Evolutionary conservation across 495 filamentous ascomycete species (phyloP), one percentile per base, ranked within the genome.

Genomic region (Aspergillus avenaceus): DNA sequence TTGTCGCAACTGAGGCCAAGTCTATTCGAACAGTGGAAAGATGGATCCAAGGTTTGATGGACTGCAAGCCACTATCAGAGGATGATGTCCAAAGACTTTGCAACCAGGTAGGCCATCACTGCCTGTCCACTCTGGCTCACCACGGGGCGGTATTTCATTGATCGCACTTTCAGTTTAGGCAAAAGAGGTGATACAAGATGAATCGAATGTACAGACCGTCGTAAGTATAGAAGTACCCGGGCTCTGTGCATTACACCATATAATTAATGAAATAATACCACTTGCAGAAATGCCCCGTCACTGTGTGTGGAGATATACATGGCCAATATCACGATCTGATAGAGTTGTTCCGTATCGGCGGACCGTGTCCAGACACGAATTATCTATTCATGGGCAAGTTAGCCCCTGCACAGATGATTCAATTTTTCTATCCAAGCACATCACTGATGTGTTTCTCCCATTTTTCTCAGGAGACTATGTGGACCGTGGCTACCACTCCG

Each of bases 21-120:
- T 87, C 90, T 49, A 93, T 96, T 73, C 86, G 90, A 27, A 95
- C 91, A 28, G 74, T 97, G 31, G 93, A 98, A 70, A 90, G 92
- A 55, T 98, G 93, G 93, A 98, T 98, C 66, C 91, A 95, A 76
- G 93, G 80, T 72, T 75, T 98, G 74, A 98, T 98, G 93, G 86
- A 74, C 66, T 98, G 93, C 84, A 98, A 98, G 72, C 95, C 97
- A 78, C 78, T 98, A 70, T 81, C 87, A 46, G 93, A 98, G 78
- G 77, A 81, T 23, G 95, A 98, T 70, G 93, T 98, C 50, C 91
- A 95, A 71, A 85, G 90, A 62, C 81, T 98, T 62, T 98, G 93
- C 77, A 95, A 97, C 68, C 92, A 95, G 83, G 91, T 97, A 74
- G 64, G 85, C 77, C 28, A 41, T 24, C 34, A n/a, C 45, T 45